Evolutionary conservation across 257 asterid species (phyloP).

Genomic region (Rhazya stricta): DNA sequence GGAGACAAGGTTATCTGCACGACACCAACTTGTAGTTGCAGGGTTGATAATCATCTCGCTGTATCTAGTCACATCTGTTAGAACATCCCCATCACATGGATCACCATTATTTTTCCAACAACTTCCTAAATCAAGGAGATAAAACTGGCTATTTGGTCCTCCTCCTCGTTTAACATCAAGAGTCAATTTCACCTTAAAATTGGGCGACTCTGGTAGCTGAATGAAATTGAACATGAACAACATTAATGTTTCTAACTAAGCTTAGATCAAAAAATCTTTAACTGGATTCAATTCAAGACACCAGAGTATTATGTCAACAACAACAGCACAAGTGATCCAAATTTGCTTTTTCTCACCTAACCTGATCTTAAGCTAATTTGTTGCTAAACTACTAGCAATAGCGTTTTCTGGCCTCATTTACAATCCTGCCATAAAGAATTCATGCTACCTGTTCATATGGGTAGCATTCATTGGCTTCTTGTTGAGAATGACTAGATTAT

Average conservation of each 20-base stretch:
- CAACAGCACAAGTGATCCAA: not conserved
- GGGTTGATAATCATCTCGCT: constrained; percentile 91
- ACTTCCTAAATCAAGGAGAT: constrained; percentile 74
- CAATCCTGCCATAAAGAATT: not conserved
- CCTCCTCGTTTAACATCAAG: constrained; percentile 71
- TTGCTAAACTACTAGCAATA: not conserved
- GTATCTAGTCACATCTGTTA: constrained; percentile 77
- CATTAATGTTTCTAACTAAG: not conserved
- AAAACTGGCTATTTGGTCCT: constrained; percentile 75
- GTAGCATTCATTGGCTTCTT: not conserved
- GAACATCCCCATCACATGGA: constrained; percentile 65
- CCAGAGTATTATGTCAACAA: not conserved
- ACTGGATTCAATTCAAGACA: not conserved
- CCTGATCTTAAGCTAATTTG: not conserved
- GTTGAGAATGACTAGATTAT: not conserved
- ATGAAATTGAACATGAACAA: not conserved
- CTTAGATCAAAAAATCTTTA: not conserved
- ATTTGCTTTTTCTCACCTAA: not conserved
- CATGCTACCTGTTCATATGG: not conserved
- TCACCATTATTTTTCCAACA: constrained; percentile 84
- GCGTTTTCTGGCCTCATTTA: not conserved
- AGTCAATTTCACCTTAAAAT: constrained; percentile 69
- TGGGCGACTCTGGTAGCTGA: constrained; percentile 71
- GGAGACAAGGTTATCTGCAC: constrained; percentile 54
- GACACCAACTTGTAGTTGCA: constrained; percentile 71